These are phyloP conservation scores for Penicillium hesseltinei DNA, from an alignment of 2,329 filamentous ascomycete genomes.

Conservation along the genomic window DNA sequence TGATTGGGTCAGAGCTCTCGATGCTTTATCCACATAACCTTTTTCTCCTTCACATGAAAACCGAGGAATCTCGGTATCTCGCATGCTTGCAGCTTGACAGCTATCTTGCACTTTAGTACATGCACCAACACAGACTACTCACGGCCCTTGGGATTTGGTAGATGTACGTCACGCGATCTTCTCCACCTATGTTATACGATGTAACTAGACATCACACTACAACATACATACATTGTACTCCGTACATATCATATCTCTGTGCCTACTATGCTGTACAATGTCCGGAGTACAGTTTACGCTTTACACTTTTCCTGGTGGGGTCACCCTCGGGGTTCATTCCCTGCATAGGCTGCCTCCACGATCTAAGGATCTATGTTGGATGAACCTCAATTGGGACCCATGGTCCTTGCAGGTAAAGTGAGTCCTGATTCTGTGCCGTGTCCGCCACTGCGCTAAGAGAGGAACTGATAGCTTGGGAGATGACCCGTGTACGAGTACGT, in stretches of 20 bases:
- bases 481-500: background rate
- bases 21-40: constrained; percentile 6
- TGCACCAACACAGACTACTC: background rate
- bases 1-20: constrained; percentile 13
- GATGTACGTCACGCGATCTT: constrained; percentile 1
- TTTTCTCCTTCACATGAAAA: constrained; percentile 21
- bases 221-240: background rate
- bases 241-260: background rate
- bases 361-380: constrained; percentile 9
- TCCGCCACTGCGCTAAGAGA: constrained; percentile 7
- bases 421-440: constrained; percentile 10
- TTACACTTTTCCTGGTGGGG: background rate
- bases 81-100: constrained; percentile 20
- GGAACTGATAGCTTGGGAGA: background rate
- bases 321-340: constrained; percentile 9
- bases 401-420: constrained; percentile 8
- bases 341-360: constrained; percentile 21
- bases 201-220: background rate
- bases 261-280: background rate
- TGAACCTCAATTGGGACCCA: constrained; percentile 8
- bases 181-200: background rate
- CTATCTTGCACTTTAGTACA: constrained; percentile 4
- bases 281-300: background rate
- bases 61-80: constrained; percentile 17
- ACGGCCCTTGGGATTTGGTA: background rate